phyloP scores from a whole-genome alignment of 2,329 filamentous ascomycete genomes.

The Aspergillus pseudonomiae region DNA sequence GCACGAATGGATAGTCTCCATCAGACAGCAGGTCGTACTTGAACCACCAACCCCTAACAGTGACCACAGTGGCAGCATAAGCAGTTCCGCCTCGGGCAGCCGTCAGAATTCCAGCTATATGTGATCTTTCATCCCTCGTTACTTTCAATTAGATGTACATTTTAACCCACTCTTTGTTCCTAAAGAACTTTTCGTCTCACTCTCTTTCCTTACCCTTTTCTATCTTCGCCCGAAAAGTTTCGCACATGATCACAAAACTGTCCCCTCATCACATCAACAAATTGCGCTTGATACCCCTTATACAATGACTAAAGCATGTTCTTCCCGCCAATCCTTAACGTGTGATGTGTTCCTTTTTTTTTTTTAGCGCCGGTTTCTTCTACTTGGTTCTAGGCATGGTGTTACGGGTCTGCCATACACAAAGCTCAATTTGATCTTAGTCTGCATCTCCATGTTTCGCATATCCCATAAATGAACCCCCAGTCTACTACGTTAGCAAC shows the following conservation, averaged over 20 bases:
- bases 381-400: neutral
- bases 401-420: neutral
- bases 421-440: conserved; percentile 7
- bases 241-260: conserved; percentile 1
- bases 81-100: conserved; percentile 30
- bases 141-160: conserved; percentile 3
- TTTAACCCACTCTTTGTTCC: conserved; percentile 2
- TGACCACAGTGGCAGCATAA: conserved; percentile 43
- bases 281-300: conserved; percentile 39
- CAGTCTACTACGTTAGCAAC: neutral
- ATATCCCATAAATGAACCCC: neutral
- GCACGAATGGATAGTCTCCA: conserved; percentile 79
- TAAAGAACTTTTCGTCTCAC: neutral
- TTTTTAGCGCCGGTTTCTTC: neutral
- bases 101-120: conserved; percentile 34
- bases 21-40: conserved; percentile 52
- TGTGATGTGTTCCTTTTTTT: neutral
- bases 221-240: neutral
- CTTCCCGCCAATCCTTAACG: neutral
- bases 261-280: conserved; percentile 6
- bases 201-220: neutral
- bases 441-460: neutral
- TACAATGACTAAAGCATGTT: conserved; percentile 7
- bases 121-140: conserved; percentile 16
- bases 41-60: conserved; percentile 44